These are phyloP conservation scores for Hypocreales sp. DNA, from an alignment of 2,329 filamentous ascomycete genomes.

Conservation along the genomic window DNA sequence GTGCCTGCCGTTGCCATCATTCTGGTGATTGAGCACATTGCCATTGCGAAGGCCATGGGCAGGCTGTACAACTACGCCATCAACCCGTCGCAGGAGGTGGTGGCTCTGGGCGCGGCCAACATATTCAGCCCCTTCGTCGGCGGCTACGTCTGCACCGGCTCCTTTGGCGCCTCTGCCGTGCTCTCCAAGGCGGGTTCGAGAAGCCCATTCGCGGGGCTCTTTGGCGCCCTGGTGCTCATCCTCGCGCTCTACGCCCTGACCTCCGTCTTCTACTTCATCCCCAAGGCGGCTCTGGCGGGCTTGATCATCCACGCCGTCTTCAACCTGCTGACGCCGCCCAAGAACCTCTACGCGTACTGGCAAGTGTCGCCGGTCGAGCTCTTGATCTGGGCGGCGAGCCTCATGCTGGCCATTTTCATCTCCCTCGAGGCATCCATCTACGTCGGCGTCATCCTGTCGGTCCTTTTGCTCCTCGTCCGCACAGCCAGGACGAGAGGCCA, in stretches of 20 bases:
- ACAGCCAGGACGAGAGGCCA: conserved; percentile 29
- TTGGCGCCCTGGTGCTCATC: conserved; percentile 61
- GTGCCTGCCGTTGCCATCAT: conserved; percentile 63
- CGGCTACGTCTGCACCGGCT: conserved; percentile 27
- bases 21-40: conserved; percentile 68
- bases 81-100: conserved; percentile 63
- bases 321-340: conserved; percentile 59
- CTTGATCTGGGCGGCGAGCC: conserved; percentile 59
- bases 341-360: conserved; percentile 66
- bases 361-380: conserved; percentile 58
- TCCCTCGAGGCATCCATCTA: conserved; percentile 36
- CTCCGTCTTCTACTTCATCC: conserved; percentile 69
- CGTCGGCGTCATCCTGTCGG: conserved; percentile 26
- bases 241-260: conserved; percentile 66
- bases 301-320: conserved; percentile 76
- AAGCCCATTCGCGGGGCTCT: conserved; percentile 63
- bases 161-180: conserved; percentile 56
- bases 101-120: conserved; percentile 64
- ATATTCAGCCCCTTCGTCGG: conserved; percentile 62
- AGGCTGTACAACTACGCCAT: conserved; percentile 67
- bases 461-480: conserved; percentile 26
- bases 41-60: conserved; percentile 72
- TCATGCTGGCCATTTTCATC: conserved; percentile 38
- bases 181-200: conserved; percentile 73
- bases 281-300: conserved; percentile 51